These are phyloP conservation scores for Aspergillus puulaauensis DNA, from an alignment of 2,329 filamentous ascomycete genomes.

Conservation along the genomic window DNA sequence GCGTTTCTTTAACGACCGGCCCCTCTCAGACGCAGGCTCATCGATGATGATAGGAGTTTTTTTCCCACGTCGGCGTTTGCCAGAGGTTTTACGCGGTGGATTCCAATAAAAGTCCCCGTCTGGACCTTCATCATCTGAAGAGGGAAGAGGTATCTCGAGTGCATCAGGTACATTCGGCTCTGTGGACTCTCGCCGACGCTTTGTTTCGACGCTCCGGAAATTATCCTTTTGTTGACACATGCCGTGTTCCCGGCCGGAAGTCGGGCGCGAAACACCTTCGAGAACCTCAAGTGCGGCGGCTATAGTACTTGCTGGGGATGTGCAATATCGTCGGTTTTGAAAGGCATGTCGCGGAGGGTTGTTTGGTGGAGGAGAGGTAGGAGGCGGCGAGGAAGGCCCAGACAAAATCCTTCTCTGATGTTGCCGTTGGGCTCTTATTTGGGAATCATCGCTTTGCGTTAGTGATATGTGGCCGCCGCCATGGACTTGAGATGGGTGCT, in stretches of 20 bases:
- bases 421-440: constrained; percentile 9
- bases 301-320: constrained; percentile 12
- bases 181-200: constrained; percentile 17
- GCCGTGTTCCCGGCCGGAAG: constrained; percentile 14
- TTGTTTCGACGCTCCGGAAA: constrained; percentile 22
- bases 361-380: constrained; percentile 24
- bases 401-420: constrained; percentile 21
- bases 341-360: constrained; percentile 18
- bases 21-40: constrained; percentile 5
- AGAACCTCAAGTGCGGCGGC: constrained; percentile 5
- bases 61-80: constrained; percentile 15
- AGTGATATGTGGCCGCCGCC: not conserved
- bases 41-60: constrained; percentile 7
- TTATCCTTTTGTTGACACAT: constrained; percentile 26
- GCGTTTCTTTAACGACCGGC: constrained; percentile 10
- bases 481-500: not conserved
- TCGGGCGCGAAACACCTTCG: constrained; percentile 12
- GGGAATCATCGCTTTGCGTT: constrained; percentile 6
- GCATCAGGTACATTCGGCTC: constrained; percentile 18
- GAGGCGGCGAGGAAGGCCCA: constrained; percentile 27
- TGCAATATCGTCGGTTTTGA: constrained; percentile 18
- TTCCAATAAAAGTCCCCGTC: constrained; percentile 14
- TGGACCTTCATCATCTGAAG: constrained; percentile 41
- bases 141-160: constrained; percentile 38
- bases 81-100: constrained; percentile 7